phyloP scores from a whole-genome alignment of 495 filamentous ascomycete genomes.

The Penicillium egyptiacum region DNA sequence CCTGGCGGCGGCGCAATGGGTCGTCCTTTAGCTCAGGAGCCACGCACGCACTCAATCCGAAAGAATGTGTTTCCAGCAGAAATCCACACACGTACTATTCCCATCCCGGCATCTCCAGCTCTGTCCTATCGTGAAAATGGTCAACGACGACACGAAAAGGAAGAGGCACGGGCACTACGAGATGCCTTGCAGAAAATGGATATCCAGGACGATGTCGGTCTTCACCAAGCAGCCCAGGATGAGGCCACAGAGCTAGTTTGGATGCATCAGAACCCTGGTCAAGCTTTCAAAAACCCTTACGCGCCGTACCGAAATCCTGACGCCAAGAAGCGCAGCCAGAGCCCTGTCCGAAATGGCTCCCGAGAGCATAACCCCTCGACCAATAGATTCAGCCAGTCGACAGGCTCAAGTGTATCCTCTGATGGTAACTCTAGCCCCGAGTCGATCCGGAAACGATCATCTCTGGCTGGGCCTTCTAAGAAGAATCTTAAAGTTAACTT shows the following conservation, averaged over 20 bases:
- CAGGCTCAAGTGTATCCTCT: conserved; percentile 27
- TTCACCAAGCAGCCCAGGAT: conserved; percentile 75
- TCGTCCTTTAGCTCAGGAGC: conserved; percentile 48
- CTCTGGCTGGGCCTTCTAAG: conserved; percentile 25
- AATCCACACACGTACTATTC: conserved; percentile 26
- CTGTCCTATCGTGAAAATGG: conserved; percentile 76
- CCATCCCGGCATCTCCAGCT: conserved; percentile 43
- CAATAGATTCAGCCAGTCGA: conserved; percentile 21
- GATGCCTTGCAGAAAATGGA: conserved; percentile 82
- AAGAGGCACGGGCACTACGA: conserved; percentile 74
- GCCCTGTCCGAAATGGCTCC: conserved; percentile 63
- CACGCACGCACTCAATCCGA: conserved; percentile 35
- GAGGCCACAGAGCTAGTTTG: conserved; percentile 87
- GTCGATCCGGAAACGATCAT: conserved; percentile 20
- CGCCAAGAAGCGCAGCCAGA: conserved; percentile 23
- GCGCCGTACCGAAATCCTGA: conserved; percentile 59
- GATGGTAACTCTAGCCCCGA: conserved; percentile 29
- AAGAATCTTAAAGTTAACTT: conserved; percentile 48
- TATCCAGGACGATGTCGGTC: conserved; percentile 62
- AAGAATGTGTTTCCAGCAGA: conserved; percentile 47
- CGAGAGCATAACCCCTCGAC: conserved; percentile 31
- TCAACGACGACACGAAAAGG: conserved; percentile 81
- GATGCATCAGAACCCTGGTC: conserved; percentile 70
- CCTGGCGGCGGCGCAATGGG: conserved; percentile 34
- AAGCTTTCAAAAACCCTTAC: conserved; percentile 53